Evolutionary conservation across 768 basidiomycete genomes (phyloP).

Genomic region (Boletellus ananiceps): DNA sequence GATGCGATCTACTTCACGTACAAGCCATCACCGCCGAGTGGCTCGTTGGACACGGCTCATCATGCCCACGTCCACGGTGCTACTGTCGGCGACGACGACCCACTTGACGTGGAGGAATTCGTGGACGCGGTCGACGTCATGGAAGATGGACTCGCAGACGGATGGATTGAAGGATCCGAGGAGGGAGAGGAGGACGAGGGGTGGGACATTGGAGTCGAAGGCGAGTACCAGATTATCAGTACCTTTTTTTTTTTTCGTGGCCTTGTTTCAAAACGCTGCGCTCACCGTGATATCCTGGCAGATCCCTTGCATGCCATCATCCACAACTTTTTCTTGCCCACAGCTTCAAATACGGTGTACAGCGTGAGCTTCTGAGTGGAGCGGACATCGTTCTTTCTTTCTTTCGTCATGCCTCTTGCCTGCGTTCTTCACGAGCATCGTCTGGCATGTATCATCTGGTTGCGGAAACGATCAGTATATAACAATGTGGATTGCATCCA

Average conservation of each 20-base stretch:
- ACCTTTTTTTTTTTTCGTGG: neutral
- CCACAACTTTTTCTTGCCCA: conserved; percentile 21
- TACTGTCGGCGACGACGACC: neutral
- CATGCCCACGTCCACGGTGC: neutral
- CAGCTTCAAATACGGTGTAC: conserved; percentile 22
- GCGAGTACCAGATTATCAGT: conserved; percentile 1
- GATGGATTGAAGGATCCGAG: conserved; percentile 15
- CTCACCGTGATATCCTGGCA: no score
- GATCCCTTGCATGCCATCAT: conserved; percentile 12
- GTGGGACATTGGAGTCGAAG: conserved; percentile 3
- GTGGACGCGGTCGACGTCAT: conserved; percentile 4
- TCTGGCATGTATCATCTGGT: no score
- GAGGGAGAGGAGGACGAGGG: conserved; percentile 12
- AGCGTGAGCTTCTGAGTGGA: conserved; percentile 21
- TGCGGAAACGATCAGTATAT: neutral
- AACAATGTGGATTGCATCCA: no score
- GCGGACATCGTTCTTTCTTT: neutral
- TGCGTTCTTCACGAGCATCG: neutral
- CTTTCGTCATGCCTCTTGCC: neutral
- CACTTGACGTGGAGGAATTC: conserved; percentile 1
- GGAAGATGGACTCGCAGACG: conserved; percentile 9
- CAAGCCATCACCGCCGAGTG: conserved; percentile 5
- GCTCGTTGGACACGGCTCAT: neutral
- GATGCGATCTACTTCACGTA: conserved; percentile 48
- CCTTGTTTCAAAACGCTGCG: no score